phyloP scores from a whole-genome alignment of 2,329 filamentous ascomycete genomes.

The Penicillium thymicola region DNA sequence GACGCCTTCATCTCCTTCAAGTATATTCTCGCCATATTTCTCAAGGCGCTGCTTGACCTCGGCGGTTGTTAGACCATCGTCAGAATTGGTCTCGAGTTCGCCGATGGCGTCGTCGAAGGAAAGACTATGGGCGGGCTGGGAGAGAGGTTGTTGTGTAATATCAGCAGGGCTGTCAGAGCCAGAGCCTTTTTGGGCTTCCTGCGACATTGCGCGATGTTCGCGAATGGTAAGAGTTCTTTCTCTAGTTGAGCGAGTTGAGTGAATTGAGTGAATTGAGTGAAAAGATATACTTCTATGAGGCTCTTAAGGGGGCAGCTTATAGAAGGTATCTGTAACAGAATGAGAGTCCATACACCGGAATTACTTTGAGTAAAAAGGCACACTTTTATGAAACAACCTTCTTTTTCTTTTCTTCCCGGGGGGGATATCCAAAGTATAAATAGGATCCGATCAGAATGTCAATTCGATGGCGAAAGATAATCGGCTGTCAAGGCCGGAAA shows the following conservation, averaged over 20 bases:
- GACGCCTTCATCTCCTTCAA: constrained; percentile 63
- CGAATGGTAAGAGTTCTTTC: background rate
- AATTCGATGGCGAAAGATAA: constrained; percentile 15
- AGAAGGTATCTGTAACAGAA: constrained; percentile 30
- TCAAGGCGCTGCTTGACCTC: constrained; percentile 57
- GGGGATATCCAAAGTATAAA: constrained; percentile 17
- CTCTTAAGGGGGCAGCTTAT: constrained; percentile 32
- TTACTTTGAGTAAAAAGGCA: constrained; percentile 6
- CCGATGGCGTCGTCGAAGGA: constrained; percentile 50
- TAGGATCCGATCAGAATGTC: background rate
- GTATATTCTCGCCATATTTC: constrained; percentile 60
- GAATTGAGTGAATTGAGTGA: background rate
- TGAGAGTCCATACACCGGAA: constrained; percentile 34
- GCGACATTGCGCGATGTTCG: constrained; percentile 19
- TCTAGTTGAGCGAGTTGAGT: constrained; percentile 2
- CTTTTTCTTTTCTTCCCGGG: constrained; percentile 6
- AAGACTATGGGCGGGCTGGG: constrained; percentile 62
- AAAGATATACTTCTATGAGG: constrained; percentile 13
- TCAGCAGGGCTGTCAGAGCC: constrained; percentile 6
- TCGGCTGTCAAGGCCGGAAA: constrained; percentile 1
- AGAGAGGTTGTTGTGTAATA: constrained; percentile 51
- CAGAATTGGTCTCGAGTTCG: constrained; percentile 55
- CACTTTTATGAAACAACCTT: background rate
- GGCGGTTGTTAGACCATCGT: constrained; percentile 55
- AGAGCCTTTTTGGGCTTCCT: constrained; percentile 17